Conservation (phyloP, 2,329 filamentous ascomycete species). For the Hymenoscyphus fructigenus region DNA sequence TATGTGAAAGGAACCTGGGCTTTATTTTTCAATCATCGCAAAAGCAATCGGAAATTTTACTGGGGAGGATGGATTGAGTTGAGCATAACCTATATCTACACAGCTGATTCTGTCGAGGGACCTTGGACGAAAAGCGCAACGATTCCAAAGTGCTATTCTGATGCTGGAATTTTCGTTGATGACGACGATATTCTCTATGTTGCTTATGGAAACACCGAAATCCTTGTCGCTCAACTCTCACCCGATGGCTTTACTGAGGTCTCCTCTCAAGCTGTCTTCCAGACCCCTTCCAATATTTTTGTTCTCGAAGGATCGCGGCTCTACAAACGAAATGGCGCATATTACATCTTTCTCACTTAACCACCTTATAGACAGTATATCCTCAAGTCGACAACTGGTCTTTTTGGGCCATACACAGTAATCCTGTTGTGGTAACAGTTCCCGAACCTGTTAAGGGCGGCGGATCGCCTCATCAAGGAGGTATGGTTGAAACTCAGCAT, state of each 20-base stretch:
- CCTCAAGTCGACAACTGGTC: slow-evolving; percentile 49
- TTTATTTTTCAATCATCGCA: slow-evolving; percentile 50
- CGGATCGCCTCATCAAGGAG: slow-evolving; percentile 54
- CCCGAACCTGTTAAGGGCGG: slow-evolving; percentile 43
- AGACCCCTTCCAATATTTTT: slow-evolving; percentile 37
- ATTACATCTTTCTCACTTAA: slow-evolving; percentile 54
- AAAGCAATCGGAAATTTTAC: slow-evolving; percentile 50
- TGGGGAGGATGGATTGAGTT: slow-evolving; percentile 57
- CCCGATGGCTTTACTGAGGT: slow-evolving; percentile 48
- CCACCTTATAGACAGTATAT: slow-evolving; percentile 46
- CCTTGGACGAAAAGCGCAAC: slow-evolving; percentile 44
- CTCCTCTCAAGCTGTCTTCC: slow-evolving; percentile 46
- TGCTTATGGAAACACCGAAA: slow-evolving; percentile 49
- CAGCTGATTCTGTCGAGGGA: slow-evolving; percentile 42
- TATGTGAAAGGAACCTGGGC: slow-evolving; percentile 59
- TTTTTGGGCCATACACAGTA: slow-evolving; percentile 53
- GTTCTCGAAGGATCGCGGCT: slow-evolving; percentile 53
- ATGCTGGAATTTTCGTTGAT: slow-evolving; percentile 55
- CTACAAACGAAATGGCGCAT: slow-evolving; percentile 56
- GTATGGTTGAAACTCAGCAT: slow-evolving; percentile 50
- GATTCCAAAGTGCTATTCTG: slow-evolving; percentile 53
- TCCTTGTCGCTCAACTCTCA: slow-evolving; percentile 52
- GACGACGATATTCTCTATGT: slow-evolving; percentile 59
- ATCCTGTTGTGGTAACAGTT: slow-evolving; percentile 45
- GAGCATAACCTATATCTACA: slow-evolving; percentile 53